phyloP scores from a whole-genome alignment of 2,329 filamentous ascomycete species.

The Colletotrichum horii region DNA sequence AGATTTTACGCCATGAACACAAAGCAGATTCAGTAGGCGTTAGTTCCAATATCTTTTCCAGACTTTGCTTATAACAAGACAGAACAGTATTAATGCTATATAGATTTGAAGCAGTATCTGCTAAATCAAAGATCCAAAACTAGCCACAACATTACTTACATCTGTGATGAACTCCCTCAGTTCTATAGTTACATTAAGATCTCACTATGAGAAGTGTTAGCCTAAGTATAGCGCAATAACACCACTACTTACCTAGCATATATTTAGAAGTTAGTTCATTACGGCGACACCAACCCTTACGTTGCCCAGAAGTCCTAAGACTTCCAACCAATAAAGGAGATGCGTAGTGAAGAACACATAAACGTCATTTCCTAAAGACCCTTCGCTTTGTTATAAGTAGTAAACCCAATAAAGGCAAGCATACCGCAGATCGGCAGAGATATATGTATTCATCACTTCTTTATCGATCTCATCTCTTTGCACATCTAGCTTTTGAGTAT shows the following conservation, averaged over 20 bases:
- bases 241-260: background rate
- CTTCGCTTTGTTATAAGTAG: background rate
- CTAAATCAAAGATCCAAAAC: no score
- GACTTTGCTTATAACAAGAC: no score
- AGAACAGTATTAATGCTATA: no score
- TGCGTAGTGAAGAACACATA: background rate
- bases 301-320: background rate
- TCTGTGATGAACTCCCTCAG: background rate
- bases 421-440: background rate
- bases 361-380: background rate
- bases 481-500: background rate
- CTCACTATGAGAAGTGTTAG: no score
- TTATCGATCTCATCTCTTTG: background rate
- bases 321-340: background rate
- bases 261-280: background rate
- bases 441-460: background rate
- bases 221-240: background rate
- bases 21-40: no score
- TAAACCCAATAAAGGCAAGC: background rate
- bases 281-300: background rate
- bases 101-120: no score
- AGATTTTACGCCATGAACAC: no score
- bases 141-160: no score
- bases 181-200: no score
- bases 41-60: no score